These are phyloP conservation scores for Ceriops decandra DNA, from an alignment of 345 rosid species.

Conservation along the genomic window DNA sequence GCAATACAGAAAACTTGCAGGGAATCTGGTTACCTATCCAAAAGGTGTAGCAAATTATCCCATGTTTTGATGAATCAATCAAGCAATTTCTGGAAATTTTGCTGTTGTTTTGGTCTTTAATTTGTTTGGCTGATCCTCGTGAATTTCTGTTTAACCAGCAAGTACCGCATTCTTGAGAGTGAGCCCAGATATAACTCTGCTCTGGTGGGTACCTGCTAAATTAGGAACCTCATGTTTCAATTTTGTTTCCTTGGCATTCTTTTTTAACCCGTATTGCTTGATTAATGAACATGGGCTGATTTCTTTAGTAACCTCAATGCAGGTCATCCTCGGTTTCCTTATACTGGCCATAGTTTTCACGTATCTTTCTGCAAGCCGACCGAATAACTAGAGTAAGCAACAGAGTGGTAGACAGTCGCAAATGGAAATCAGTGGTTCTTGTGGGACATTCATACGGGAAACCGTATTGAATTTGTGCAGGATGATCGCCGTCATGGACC, in stretches of 20 bases:
- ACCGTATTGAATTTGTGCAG: neutral
- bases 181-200: constrained; percentile 22
- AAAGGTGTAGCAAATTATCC: constrained; percentile 39
- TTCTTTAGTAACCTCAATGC: constrained; percentile 16
- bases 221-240: neutral
- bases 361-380: constrained; percentile 29
- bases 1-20: constrained; percentile 58
- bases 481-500: neutral
- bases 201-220: constrained; percentile 26
- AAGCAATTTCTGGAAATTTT: neutral
- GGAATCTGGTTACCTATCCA: constrained; percentile 50
- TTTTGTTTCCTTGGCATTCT: neutral
- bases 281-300: constrained; percentile 13
- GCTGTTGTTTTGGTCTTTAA: neutral
- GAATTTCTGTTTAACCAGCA: constrained; percentile 37
- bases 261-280: neutral
- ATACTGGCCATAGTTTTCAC: constrained; percentile 38
- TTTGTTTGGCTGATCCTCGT: neutral
- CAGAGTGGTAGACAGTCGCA: neutral
- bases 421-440: neutral
- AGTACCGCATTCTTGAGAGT: constrained; percentile 38
- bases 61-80: neutral
- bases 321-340: constrained; percentile 40
- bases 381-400: constrained; percentile 23
- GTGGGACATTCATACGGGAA: neutral